Percentiles rank a stretch among this genome's conserved stretches.
Conservation (phyloP, 2,329 filamentous ascomycete species). For the Fusarium sp. region DNA sequence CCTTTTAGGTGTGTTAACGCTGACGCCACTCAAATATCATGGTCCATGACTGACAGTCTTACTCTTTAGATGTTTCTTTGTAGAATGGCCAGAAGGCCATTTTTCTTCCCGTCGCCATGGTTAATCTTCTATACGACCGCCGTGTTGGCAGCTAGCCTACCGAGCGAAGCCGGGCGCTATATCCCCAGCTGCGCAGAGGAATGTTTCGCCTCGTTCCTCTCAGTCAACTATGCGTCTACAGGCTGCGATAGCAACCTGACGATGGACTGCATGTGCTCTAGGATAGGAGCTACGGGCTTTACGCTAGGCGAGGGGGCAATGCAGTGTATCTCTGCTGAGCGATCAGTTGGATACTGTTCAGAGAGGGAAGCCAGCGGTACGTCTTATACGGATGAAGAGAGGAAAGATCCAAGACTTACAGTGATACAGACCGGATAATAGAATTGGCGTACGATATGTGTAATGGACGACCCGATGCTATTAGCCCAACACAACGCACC, state of each 20-base stretch:
- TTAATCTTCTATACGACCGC: conserved; percentile 46
- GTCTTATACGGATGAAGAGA: conserved; percentile 15
- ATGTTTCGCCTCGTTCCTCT: conserved; percentile 74
- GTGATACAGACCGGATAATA: conserved; percentile 52
- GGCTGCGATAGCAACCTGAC: conserved; percentile 63
- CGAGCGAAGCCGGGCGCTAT: conserved; percentile 54
- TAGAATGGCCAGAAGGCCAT: conserved; percentile 58
- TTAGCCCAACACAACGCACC: conserved; percentile 68
- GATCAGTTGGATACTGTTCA: conserved; percentile 63
- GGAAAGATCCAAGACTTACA: conserved; percentile 27
- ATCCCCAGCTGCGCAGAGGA: conserved; percentile 69
- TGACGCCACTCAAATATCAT: neutral
- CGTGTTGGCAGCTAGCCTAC: conserved; percentile 48
- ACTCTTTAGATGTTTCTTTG: conserved; percentile 54
- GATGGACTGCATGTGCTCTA: conserved; percentile 73
- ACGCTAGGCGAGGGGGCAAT: conserved; percentile 79
- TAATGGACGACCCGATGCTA: conserved; percentile 59
- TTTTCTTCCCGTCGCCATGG: conserved; percentile 46
- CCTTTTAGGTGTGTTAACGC: conserved; percentile 40
- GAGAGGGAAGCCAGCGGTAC: conserved; percentile 54
- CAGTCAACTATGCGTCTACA: conserved; percentile 65
- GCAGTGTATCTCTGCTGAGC: conserved; percentile 72
- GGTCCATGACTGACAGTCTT: conserved; percentile 13
- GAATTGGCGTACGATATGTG: conserved; percentile 71
- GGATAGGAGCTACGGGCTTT: conserved; percentile 69